Evolutionary conservation across 306 rosid species (phyloP), one percentile per base, ranked within the genome.

Genomic region (Rubus parviflorus): DNA sequence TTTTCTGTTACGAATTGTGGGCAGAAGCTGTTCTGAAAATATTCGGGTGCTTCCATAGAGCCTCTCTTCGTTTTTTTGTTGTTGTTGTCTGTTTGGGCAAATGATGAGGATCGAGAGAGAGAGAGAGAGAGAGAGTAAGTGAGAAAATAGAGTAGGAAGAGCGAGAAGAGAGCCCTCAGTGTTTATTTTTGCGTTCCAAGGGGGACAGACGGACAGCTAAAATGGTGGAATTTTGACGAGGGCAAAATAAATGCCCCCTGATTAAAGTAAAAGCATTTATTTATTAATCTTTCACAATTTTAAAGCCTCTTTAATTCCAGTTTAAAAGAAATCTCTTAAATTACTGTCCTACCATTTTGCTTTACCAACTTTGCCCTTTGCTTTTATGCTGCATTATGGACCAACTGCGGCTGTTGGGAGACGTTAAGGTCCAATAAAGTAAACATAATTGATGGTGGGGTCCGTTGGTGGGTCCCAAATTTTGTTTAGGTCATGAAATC

Each of bases 141-240:
- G 74, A 65, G 72, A 80, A 74, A 75, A 52, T 22, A 77, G 74
- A 48, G 67, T 51, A 66, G 74, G 73, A 45, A 76, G 76, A 66
- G 81, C 79, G 82, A 82, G 81, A 68, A 40, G 81, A 78, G 83
- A 73, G 80, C 75, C 63, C 78, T 75, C 68, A 77, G 77, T 76
- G 73, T 79, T 90, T 86, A 80, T 86, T 88, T 45, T 47, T 87
- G 90, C 90, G 92, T 86, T 85, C 80, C 82, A 87, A 86, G 75
- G 84, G 93, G 91, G 91, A 87, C 89, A 83, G 76, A 66, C 84
- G 75, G 83, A 88, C 96, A 82, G 79, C 87, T 88, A 85, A 77
- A 83, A 82, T 77, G 83, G 72, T 54, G 82, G 82, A 81, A 66
- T 80, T 75, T 61, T 9, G 76, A 72, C 72, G 73, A 76, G 22